These are phyloP conservation scores for Aristolochia fimbriata DNA, from an alignment of 164 flowering plant species.

Conservation along the genomic window DNA sequence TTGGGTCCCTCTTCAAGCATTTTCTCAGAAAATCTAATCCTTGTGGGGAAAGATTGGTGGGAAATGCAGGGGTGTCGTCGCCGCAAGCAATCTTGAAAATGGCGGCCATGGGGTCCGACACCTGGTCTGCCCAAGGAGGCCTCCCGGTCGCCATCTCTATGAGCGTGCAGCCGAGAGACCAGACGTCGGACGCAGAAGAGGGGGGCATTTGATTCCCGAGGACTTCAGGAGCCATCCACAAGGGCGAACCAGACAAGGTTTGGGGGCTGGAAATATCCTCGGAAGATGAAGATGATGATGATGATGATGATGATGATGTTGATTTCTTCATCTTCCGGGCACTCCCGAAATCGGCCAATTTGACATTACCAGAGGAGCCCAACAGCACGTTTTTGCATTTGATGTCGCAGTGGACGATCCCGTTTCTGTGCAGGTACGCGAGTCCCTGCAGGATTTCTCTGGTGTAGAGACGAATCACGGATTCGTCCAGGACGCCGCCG, in stretches of 20 bases:
- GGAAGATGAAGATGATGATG: background rate
- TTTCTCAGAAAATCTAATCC: conserved; percentile 45
- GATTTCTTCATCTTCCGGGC: conserved; percentile 26
- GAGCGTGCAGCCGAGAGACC: conserved; percentile 63
- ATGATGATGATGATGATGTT: no score
- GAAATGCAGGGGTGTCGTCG: conserved; percentile 28
- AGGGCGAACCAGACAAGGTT: conserved; percentile 40
- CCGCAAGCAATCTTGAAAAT: conserved; percentile 33
- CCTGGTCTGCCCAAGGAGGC: conserved; percentile 33
- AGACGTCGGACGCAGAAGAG: conserved; percentile 34
- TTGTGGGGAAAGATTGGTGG: conserved; percentile 24
- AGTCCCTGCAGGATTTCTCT: conserved; percentile 39
- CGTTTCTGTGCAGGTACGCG: conserved; percentile 30
- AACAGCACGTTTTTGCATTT: conserved; percentile 58
- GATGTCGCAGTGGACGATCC: conserved; percentile 53
- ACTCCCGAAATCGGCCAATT: conserved; percentile 55
- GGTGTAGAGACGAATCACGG: conserved; percentile 34
- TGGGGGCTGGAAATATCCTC: background rate
- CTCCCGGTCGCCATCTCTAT: conserved; percentile 59
- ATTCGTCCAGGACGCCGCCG: conserved; percentile 39
- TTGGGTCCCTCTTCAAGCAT: conserved; percentile 37
- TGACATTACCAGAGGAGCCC: conserved; percentile 28
- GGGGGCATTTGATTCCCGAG: conserved; percentile 26
- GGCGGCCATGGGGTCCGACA: conserved; percentile 27
- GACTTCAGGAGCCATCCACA: conserved; percentile 73